These are phyloP conservation scores for Gomphus sp. DNA, from an alignment of 1,284 basidiomycete species.

Conservation along the genomic window DNA sequence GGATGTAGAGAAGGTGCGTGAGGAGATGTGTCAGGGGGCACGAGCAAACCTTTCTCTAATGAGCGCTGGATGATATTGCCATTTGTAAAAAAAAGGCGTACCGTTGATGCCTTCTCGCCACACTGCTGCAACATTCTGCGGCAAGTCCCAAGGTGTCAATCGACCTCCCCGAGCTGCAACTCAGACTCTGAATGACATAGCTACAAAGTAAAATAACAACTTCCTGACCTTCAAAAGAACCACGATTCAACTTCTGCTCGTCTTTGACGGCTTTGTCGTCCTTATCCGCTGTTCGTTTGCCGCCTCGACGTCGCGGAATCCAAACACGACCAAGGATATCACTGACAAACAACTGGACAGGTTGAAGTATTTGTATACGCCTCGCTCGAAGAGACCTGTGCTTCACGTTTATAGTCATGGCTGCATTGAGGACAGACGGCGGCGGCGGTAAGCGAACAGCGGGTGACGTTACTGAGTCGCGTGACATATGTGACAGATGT, in stretches of 20 bases:
- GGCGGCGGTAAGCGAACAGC: too few species aligned
- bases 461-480: too few species aligned
- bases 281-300: neutral
- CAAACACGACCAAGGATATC: neutral
- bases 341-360: neutral
- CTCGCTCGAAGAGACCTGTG: neutral
- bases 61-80: too few species aligned
- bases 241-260: neutral
- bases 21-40: neutral
- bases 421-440: too few species aligned
- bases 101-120: neutral
- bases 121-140: neutral
- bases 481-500: too few species aligned
- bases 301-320: neutral
- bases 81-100: neutral
- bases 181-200: too few species aligned
- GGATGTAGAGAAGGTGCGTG: neutral
- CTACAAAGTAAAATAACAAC: too few species aligned
- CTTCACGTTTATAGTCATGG: neutral
- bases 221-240: neutral
- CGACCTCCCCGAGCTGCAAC: too few species aligned
- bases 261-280: neutral
- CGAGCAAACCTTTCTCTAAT: neutral
- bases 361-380: neutral
- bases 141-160: too few species aligned